Conservation (phyloP, 1,284 basidiomycete species). For the Trichosporon sp. region DNA sequence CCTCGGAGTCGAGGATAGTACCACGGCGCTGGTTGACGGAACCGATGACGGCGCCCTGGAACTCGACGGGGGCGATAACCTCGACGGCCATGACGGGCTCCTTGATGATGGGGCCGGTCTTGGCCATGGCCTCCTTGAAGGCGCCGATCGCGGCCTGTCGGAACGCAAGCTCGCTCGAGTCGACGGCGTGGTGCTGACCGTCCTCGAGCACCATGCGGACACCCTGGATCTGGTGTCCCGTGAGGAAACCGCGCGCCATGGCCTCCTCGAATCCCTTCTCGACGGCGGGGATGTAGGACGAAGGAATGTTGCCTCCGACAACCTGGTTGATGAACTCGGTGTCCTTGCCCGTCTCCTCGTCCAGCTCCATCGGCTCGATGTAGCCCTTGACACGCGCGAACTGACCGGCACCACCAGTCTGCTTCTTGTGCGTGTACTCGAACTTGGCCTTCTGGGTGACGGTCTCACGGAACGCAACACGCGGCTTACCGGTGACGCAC, state of each 20-base stretch:
- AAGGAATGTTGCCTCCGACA: slow-evolving; percentile 90
- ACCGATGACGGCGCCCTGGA: slow-evolving; percentile 96
- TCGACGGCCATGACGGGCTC: slow-evolving; percentile 99
- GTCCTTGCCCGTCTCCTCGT: slow-evolving; percentile 80
- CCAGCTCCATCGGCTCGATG: slow-evolving; percentile 86
- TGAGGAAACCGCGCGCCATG: slow-evolving; percentile 84
- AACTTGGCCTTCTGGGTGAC: slow-evolving; percentile 81
- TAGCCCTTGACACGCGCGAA: slow-evolving; percentile 90
- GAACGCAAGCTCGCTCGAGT: slow-evolving; percentile 97
- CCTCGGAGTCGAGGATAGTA: slow-evolving; percentile 93
- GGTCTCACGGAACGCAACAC: slow-evolving; percentile 96
- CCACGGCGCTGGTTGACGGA: slow-evolving; percentile 91
- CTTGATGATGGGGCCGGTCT: slow-evolving; percentile 77
- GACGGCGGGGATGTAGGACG: slow-evolving; percentile 89
- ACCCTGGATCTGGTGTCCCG: slow-evolving; percentile 86
- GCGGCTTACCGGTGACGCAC: slow-evolving; percentile 92
- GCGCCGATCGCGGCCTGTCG: slow-evolving; percentile 85
- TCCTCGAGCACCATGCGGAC: slow-evolving; percentile 88
- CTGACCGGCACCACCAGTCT: slow-evolving; percentile 95
- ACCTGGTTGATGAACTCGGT: slow-evolving; percentile 84
- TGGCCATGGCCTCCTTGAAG: slow-evolving; percentile 85
- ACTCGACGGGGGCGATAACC: slow-evolving; percentile 92
- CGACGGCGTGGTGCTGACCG: slow-evolving; percentile 90
- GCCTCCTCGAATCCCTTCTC: slow-evolving; percentile 98
- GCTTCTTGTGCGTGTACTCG: slow-evolving; percentile 96